Evolutionary conservation across 306 rosid species (phyloP), one percentile per base, ranked within the genome.

Genomic region (Dicorynia guianensis): DNA sequence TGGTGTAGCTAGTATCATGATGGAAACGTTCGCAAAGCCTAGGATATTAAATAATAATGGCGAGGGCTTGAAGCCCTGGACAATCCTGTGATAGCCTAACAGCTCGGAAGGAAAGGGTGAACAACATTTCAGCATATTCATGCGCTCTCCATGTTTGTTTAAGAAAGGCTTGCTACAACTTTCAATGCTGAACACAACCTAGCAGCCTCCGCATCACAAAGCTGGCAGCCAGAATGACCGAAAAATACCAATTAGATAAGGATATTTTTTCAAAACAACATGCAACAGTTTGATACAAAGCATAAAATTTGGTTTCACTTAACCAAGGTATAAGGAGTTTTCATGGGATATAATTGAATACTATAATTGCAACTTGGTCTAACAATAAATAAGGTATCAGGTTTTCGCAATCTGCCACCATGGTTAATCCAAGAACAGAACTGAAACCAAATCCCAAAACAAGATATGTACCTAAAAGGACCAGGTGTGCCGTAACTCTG

Each of bases 401-500:
- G 44, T 54, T 39, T 30, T 53, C 13, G 6, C 43, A 34, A 38
- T 10, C 43, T 77, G 17, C 50, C 33, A 54, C 52, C 10, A 63
- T 25, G 9, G 36, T 63, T 53, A 71, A 40, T 47, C 43, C 19
- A 42, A 77, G 10, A 69, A 20, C 50, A 44, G 14, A 6, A 56
- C 14, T n/a, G 10, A 12, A 42, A 17, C n/a, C 3, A 63, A 71
- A 63, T 54, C 50, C 34, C 74, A 34, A 54, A 46, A 46, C 57
- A 54, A 42, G 55, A 35, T 49, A 35, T 36, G 62, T 20, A 48
- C 39, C 52, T 49, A 72, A 55, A 44, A 60, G 42, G 63, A 47
- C 47, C 43, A 35, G 1, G 47, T 10, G 18, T 10, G 18, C 7
- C 8, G 34, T 63, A 38, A 43, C 3, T 44, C 15, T 56, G 19